Conservation (phyloP, 2,329 filamentous ascomycete species). For the Lasiodiplodia sp. region DNA sequence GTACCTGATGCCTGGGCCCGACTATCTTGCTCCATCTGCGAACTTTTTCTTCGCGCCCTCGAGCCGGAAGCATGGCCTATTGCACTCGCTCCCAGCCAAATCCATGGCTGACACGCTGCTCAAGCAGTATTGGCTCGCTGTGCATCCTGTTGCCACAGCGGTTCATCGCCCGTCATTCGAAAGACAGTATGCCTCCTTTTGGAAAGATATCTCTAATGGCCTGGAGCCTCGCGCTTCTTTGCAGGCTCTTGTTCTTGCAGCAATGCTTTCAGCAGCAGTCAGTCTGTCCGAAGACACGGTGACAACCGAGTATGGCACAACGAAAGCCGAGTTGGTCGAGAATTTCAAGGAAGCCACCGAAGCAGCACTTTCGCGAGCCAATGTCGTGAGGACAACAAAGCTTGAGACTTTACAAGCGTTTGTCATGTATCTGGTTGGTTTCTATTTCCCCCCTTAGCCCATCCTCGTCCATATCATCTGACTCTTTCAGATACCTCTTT, state of each 20-base stretch:
- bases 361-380: slow-evolving; percentile 70
- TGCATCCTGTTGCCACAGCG: slow-evolving; percentile 72
- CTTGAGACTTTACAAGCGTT: slow-evolving; percentile 80
- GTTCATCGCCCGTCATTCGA: slow-evolving; percentile 74
- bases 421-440: slow-evolving; percentile 74
- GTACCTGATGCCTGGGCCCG: slow-evolving; percentile 69
- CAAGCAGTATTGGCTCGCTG: slow-evolving; percentile 70
- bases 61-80: slow-evolving; percentile 52
- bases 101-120: slow-evolving; percentile 67
- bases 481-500: slow-evolving; percentile 68
- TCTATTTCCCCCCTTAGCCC: too few species aligned
- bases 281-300: slow-evolving; percentile 67
- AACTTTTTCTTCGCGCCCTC: slow-evolving; percentile 69
- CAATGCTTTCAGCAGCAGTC: slow-evolving; percentile 72
- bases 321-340: slow-evolving; percentile 65
- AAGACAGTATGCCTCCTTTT: slow-evolving; percentile 69
- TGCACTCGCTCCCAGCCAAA: slow-evolving; percentile 67
- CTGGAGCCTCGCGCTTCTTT: slow-evolving; percentile 69
- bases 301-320: slow-evolving; percentile 60
- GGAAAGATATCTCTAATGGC: slow-evolving; percentile 65
- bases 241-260: slow-evolving; percentile 73
- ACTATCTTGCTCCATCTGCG: slow-evolving; percentile 73
- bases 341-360: slow-evolving; percentile 72
- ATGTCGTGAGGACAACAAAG: slow-evolving; percentile 74
- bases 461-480: not conserved